phyloP scores from a whole-genome alignment of 441 rosid species.

The Euphorbia corollata region DNA sequence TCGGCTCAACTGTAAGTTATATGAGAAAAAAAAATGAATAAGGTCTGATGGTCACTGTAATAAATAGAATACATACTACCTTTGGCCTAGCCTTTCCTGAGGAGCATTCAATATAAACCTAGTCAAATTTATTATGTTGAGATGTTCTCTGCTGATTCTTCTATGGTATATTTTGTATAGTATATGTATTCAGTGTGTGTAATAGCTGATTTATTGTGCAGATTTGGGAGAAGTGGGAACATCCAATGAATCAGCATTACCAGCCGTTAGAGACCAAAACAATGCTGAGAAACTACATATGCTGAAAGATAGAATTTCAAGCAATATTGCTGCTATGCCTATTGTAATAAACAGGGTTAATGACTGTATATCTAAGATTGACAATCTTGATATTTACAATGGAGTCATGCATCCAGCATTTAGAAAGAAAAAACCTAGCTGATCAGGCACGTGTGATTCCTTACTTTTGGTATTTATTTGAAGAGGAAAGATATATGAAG shows the following conservation, averaged over 20 bases:
- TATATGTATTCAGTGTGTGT: neutral
- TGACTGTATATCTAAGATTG: constrained; percentile 42
- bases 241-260: neutral
- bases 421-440: constrained; percentile 32
- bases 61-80: too few species aligned
- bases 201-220: constrained; percentile 14
- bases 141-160: constrained; percentile 1
- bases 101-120: neutral
- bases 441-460: constrained; percentile 11
- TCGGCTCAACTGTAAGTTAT: neutral
- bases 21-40: neutral
- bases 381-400: constrained; percentile 29
- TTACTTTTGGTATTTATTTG: constrained; percentile 9
- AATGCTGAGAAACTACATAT: constrained; percentile 29
- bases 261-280: constrained; percentile 23
- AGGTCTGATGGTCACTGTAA: too few species aligned
- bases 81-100: neutral
- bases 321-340: constrained; percentile 38
- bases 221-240: constrained; percentile 23
- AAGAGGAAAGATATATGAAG: constrained; percentile 5
- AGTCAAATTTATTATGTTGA: neutral
- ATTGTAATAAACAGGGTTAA: constrained; percentile 41
- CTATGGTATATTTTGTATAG: constrained; percentile 7
- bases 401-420: constrained; percentile 43
- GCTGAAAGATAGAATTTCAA: constrained; percentile 37